Evolutionary conservation across 805 yeast genomes (phyloP).

Genomic region (Yamadazyma laniorum): DNA sequence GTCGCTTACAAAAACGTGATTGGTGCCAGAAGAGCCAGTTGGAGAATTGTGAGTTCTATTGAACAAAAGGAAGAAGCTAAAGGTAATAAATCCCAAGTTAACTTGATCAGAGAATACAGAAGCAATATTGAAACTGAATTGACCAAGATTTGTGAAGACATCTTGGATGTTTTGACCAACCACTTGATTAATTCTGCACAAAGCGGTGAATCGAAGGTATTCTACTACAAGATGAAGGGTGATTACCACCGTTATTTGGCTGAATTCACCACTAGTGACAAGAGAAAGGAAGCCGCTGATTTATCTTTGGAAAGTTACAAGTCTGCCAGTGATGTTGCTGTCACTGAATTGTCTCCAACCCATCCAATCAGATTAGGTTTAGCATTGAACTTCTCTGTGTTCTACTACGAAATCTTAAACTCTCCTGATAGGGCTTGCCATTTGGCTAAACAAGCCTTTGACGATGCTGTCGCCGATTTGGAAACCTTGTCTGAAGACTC

Average conservation of each 20-base stretch:
- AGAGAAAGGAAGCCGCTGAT: slow-evolving; percentile 90
- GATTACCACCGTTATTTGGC: slow-evolving; percentile 99
- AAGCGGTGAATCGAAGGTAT: slow-evolving; percentile 96
- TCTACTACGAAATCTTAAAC: slow-evolving; percentile 96
- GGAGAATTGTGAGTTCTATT: slow-evolving; percentile 98
- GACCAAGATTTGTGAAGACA: slow-evolving; percentile 91
- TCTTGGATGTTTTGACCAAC: slow-evolving; percentile 79
- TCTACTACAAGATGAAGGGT: slow-evolving; percentile 99
- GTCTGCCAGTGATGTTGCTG: slow-evolving; percentile 95
- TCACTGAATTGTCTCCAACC: slow-evolving; percentile 95
- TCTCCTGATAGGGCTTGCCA: slow-evolving; percentile 99
- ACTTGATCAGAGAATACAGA: slow-evolving; percentile 90
- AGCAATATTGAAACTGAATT: slow-evolving; percentile 91
- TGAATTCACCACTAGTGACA: slow-evolving; percentile 89
- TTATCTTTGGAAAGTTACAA: slow-evolving; percentile 92
- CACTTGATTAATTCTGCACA: slow-evolving; percentile 93
- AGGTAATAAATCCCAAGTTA: slow-evolving; percentile 88
- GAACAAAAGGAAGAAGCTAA: slow-evolving; percentile 98
- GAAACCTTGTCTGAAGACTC: slow-evolving; percentile 97
- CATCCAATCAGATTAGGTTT: slow-evolving; percentile 98
- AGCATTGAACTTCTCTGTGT: slow-evolving; percentile 96
- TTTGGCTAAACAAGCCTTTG: slow-evolving; percentile 98
- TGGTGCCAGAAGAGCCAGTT: slow-evolving; percentile 98
- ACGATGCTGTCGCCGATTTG: slow-evolving; percentile 97
- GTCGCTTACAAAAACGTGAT: slow-evolving; percentile 98